Conservation (phyloP, 805 yeast genomes). For the Nakazawaea populi region DNA sequence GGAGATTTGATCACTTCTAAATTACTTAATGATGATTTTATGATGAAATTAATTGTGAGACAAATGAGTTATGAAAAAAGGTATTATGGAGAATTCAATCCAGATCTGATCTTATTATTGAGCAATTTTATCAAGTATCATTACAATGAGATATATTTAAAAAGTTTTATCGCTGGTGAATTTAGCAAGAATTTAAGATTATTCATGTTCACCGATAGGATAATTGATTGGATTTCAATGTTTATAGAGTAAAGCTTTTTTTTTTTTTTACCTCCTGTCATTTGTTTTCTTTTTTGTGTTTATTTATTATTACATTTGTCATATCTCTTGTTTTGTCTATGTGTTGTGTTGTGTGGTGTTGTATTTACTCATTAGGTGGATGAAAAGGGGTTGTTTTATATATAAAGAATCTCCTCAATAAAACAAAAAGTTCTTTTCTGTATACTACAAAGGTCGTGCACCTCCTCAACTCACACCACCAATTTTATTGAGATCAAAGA, state of each 20-base stretch:
- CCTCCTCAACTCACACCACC: no score
- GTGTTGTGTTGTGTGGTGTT: no score
- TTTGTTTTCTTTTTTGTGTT: background rate
- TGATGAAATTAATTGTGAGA: conserved; percentile 38
- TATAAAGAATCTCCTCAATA: no score
- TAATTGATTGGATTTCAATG: conserved; percentile 7
- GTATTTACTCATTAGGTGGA: no score
- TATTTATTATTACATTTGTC: background rate
- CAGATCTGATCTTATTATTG: conserved; percentile 37
- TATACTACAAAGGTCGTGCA: no score
- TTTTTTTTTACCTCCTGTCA: background rate
- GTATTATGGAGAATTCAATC: conserved; percentile 55
- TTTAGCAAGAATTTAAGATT: conserved; percentile 1
- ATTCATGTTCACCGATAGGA: conserved; percentile 8
- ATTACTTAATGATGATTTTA: conserved; percentile 26
- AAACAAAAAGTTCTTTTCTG: no score
- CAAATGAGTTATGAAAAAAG: conserved; percentile 57
- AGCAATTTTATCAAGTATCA: conserved; percentile 31
- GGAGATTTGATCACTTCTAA: conserved; percentile 11
- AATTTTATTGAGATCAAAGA: no score
- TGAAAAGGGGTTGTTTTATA: no score
- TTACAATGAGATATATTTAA: conserved; percentile 35
- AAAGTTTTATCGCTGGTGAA: conserved; percentile 19
- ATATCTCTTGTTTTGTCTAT: no score
- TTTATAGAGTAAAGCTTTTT: background rate